phyloP scores from a whole-genome alignment of 768 basidiomycete species.

The Mycena haematopus region DNA sequence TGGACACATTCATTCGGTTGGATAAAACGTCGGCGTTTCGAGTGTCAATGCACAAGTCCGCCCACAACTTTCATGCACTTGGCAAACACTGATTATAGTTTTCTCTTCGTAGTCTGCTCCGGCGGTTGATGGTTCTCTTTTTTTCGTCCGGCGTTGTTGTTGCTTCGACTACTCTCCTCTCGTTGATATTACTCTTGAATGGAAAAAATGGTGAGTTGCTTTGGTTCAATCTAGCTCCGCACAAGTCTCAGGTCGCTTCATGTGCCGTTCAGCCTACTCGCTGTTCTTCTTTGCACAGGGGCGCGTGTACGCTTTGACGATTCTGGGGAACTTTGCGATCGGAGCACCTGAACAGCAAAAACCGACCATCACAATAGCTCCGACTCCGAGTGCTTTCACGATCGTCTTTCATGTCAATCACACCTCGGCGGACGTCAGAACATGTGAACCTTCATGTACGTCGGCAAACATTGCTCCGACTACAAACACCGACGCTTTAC shows the following conservation, averaged over 20 bases:
- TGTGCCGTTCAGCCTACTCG: not conserved
- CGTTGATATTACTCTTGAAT: not conserved
- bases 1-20: slow-evolving; percentile 4
- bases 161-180: not conserved
- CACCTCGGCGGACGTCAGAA: not conserved
- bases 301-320: not conserved
- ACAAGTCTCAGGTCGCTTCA: not conserved
- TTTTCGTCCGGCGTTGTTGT: not conserved
- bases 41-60: slow-evolving; percentile 2
- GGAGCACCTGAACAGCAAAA: not conserved
- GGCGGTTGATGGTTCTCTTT: not conserved
- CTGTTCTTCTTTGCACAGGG: not conserved
- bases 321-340: not conserved
- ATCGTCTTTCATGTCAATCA: not conserved
- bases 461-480: not conserved
- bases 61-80: not conserved
- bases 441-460: not conserved
- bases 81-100: not conserved
- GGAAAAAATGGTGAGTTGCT: not conserved
- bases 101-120: not conserved
- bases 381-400: too few relatives aligned
- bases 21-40: not conserved
- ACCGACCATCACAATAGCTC: not conserved
- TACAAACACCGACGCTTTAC: not conserved
- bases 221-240: not conserved